Percentiles rank a stretch among this genome's conserved stretches.
Evolutionary conservation across 108 stramenopile genomes (phyloP).

Genomic region (Cyclostephanos tholiformis): DNA sequence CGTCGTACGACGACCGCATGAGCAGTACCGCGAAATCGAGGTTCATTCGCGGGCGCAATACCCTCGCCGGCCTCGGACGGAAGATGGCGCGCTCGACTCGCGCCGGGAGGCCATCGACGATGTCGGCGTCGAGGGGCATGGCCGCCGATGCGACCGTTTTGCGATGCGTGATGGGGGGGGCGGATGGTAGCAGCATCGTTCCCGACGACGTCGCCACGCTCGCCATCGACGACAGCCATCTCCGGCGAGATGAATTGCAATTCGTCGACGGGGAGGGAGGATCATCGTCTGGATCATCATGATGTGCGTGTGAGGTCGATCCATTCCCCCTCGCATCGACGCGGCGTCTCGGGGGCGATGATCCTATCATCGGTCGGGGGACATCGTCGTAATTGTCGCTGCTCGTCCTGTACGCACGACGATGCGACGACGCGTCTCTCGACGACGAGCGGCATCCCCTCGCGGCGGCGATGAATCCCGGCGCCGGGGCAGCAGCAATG

Average conservation of each 20-base stretch:
- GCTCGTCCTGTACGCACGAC: too few species aligned
- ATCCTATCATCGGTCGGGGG: too few species aligned
- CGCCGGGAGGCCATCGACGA: conserved; percentile 63
- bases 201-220: not conserved
- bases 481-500: too few species aligned
- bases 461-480: too few species aligned
- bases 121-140: conserved; percentile 64
- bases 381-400: too few species aligned
- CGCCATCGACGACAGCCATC: conserved; percentile 6
- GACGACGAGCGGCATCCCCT: too few species aligned
- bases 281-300: too few species aligned
- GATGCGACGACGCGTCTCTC: too few species aligned
- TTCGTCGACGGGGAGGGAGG: not conserved
- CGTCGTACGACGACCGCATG: conserved; percentile 86
- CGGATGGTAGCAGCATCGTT: not conserved
- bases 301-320: too few species aligned
- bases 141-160: conserved; percentile 61
- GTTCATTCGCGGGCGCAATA: conserved; percentile 67
- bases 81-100: conserved; percentile 53
- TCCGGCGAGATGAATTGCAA: conserved; percentile 20
- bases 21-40: conserved; percentile 82
- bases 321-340: too few species aligned
- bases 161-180: too few species aligned
- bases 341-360: too few species aligned
- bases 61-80: conserved; percentile 69